A percentile compares a stretch with the other conserved stretches of the same genome.
Evolutionary conservation across 2,329 filamentous ascomycete genomes (phyloP).

Genomic region (Mycosphaerella sp.): DNA sequence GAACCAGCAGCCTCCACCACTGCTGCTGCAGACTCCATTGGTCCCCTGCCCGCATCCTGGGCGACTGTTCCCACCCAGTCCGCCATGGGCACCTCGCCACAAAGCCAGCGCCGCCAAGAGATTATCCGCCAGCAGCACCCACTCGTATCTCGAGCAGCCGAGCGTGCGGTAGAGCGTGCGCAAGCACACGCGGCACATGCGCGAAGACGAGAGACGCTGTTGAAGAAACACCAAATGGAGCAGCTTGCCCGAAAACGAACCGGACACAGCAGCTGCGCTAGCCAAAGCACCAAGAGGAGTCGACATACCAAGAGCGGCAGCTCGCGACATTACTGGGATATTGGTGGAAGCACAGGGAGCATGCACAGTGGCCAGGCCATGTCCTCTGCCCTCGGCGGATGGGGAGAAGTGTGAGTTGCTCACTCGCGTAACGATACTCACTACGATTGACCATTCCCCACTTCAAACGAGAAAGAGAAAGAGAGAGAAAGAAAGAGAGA

Average conservation of each 20-base stretch:
- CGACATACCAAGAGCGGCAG: slow-evolving; percentile 53
- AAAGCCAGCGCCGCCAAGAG: slow-evolving; percentile 68
- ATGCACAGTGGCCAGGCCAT: slow-evolving; percentile 41
- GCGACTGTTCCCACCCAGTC: slow-evolving; percentile 30
- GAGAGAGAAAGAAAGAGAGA: background rate
- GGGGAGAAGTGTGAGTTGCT: slow-evolving; percentile 60
- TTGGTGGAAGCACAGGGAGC: slow-evolving; percentile 72
- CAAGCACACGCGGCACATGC: slow-evolving; percentile 17
- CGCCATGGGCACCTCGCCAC: slow-evolving; percentile 43
- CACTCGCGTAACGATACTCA: background rate
- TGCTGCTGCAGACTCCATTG: slow-evolving; percentile 22
- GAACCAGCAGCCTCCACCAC: background rate
- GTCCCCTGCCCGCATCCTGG: slow-evolving; percentile 33
- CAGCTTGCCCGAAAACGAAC: slow-evolving; percentile 32
- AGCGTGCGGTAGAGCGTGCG: slow-evolving; percentile 38
- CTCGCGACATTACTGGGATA: slow-evolving; percentile 85
- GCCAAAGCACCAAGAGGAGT: slow-evolving; percentile 72
- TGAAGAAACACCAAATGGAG: slow-evolving; percentile 39
- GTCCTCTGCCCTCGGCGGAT: slow-evolving; percentile 55
- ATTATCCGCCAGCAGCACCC: slow-evolving; percentile 86
- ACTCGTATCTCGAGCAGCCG: slow-evolving; percentile 57
- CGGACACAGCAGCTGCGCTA: slow-evolving; percentile 64
- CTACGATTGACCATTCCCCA: background rate
- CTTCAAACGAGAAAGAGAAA: background rate
- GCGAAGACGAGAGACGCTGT: slow-evolving; percentile 14